Base-by-base conservation (phyloP, 768 basidiomycete species). In the Floccularia luteovirens region DNA sequence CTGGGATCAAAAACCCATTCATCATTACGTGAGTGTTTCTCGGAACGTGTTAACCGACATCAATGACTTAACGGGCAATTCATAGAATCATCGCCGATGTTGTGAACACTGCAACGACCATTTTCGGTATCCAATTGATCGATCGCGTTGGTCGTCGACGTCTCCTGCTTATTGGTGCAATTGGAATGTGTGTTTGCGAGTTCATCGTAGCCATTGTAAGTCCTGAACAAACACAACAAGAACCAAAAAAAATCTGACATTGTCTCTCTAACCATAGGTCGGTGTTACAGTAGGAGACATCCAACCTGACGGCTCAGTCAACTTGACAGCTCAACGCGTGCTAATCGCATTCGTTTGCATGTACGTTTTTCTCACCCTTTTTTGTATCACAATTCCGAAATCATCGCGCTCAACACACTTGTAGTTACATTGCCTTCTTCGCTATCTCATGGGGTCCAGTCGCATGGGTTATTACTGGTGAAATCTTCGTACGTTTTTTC, bases 121-220 rank as follows among this genome's bases (percentile, higher is more conserved):
- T 87, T 24, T 64, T 83, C 43, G 84, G 84, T 27, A 75, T 90
- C 57, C 86, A 72, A 57, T 74, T 79, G 51, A 78, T 91, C 46
- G 90, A 93, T 56, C 70, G 70, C 33, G 71, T 85, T 54, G 90
- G 90, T 42, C 86, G 90, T 49, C 77, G 90, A 39, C 70, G 73
- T 22, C 72, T 92, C 37, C 74, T 90, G 36, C 66, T 89, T 55
- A 74, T 76, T 46, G 90, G 90, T 49, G 88, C 90, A 23, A 54
- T 70, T 39, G 79, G 82, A 45, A 91, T 91, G 90, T 69, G 77
- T 48, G 44, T 90, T 54, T 89, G 85, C 69, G 84, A 91, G 62
- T 90, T 70, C 68, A 73, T 90, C 54, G 71, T 87, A 46, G 55
- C 65, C 11, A 59, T 74, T 24, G 75, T 72, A 21, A 75, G 78